Base-by-base conservation (phyloP, 73 alveolate species). In the Stentor roeselii region DNA sequence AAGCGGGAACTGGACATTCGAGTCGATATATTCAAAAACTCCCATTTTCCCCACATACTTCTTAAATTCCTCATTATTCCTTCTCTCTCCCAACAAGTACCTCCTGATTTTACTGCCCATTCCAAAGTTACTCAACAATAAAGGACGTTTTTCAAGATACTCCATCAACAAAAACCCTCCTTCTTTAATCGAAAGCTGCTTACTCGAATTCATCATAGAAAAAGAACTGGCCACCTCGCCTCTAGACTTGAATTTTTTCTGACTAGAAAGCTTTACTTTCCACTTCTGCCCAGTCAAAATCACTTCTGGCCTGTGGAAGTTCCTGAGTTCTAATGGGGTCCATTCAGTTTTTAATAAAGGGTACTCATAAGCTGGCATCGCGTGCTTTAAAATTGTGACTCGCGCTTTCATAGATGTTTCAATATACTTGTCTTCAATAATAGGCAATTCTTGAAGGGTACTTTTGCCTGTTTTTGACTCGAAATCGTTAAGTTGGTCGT, bases 101-200 rank as follows among this genome's bases (percentile, higher is more conserved):
- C 94, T 86, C 3, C 80, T 60, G 3, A 78, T 84, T 77, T 74
- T 88, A 31, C 82, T 42, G 59, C 85, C 75, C 94, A 88, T 88
- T 15, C 91, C 94, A 35, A 80, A 76, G 78, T 88, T 88, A 60
- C 82, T 59, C n/a, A 88, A 15, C 27, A 88, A 41, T 3, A 82
- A 37, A 0, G 94, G 94, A 60, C 88, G 78, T 77, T 88, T 61
- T 86, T 88, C 94, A 34, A 88, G 34, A 31, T 76, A 88, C 80
- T 88, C 94, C 78, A 85, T 59, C 58, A 88, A 59, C 11, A 88
- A 78, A 15, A 88, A 86, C 32, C 61, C 82, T 11, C 91, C 94
- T 39, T 85, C 78, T 40, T 76, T 76, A 30, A 67, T 21, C 1
- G 80, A 21, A 1, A 67, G 37, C 1, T 67, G 41, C 34, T 67